phyloP scores from a whole-genome alignment of 2,329 filamentous ascomycete species.

The Pseudogymnoascus sp. region DNA sequence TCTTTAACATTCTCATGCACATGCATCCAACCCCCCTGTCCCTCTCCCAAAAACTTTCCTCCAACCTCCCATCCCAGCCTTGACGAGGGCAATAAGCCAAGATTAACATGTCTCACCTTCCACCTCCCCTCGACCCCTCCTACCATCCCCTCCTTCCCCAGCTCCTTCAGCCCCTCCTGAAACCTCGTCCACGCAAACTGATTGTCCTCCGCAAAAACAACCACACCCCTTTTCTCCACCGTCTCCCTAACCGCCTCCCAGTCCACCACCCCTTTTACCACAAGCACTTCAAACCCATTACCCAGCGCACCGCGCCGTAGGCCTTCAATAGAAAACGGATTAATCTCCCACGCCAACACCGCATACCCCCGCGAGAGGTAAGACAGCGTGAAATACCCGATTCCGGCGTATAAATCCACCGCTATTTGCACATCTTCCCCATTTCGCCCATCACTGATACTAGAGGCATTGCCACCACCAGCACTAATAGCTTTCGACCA shows the following conservation, averaged over 20 bases:
- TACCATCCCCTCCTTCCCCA: background rate
- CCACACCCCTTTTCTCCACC: constrained; percentile 44
- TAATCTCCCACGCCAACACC: constrained; percentile 84
- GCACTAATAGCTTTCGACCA: constrained; percentile 23
- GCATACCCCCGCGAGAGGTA: constrained; percentile 64
- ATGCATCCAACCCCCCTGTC: constrained; percentile 48
- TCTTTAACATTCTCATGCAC: constrained; percentile 56
- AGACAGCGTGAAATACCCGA: constrained; percentile 87
- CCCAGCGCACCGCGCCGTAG: constrained; percentile 63
- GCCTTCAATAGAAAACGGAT: constrained; percentile 80
- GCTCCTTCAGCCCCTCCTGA: constrained; percentile 12
- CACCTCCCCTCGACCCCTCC: constrained; percentile 24
- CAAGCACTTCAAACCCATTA: constrained; percentile 57
- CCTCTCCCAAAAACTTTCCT: constrained; percentile 35
- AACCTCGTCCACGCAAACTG: constrained; percentile 31
- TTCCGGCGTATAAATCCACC: constrained; percentile 83
- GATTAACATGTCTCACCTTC: constrained; percentile 48
- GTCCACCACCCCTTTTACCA: constrained; percentile 40
- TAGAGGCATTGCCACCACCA: constrained; percentile 18
- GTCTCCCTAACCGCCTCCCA: constrained; percentile 29
- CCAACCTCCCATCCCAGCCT: constrained; percentile 45
- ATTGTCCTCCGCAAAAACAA: constrained; percentile 66
- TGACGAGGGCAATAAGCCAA: constrained; percentile 54
- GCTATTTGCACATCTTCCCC: constrained; percentile 34
- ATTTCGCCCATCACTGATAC: background rate